phyloP scores from a whole-genome alignment of 495 filamentous ascomycete species.

The Aspergillus nanangensis region DNA sequence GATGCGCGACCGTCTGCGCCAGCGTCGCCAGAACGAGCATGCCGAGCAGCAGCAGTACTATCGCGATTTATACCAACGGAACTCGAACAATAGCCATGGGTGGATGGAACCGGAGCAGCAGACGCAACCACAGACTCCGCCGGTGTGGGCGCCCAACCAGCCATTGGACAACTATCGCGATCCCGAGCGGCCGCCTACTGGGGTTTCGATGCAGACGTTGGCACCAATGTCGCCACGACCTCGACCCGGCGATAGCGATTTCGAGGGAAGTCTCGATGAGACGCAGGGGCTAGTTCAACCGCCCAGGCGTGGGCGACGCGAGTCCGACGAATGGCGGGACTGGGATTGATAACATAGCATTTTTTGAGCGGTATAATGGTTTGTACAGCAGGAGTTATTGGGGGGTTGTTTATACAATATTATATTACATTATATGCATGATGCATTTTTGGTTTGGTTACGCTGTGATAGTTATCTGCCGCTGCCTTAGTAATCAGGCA shows the following conservation, averaged over 20 bases:
- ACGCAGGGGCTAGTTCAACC: constrained; percentile 16
- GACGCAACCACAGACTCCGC: background rate
- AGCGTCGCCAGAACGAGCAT: constrained; percentile 55
- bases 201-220: constrained; percentile 52
- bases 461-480: background rate
- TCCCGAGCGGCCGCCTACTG: constrained; percentile 43
- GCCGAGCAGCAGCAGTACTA: constrained; percentile 44
- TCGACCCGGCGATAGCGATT: constrained; percentile 40
- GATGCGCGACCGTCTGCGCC: constrained; percentile 55
- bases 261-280: constrained; percentile 32
- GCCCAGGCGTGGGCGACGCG: constrained; percentile 2
- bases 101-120: constrained; percentile 31
- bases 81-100: constrained; percentile 28
- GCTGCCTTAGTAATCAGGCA: background rate
- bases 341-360: constrained; percentile 41
- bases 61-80: constrained; percentile 36
- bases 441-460: background rate
- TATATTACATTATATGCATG: background rate
- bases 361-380: too few relatives aligned
- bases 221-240: constrained; percentile 39
- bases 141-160: constrained; percentile 32
- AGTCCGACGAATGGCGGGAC: constrained; percentile 38
- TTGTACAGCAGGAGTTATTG: too few relatives aligned
- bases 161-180: constrained; percentile 44
- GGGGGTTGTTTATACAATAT: too few relatives aligned